Conservation (phyloP, 768 basidiomycete species). For the Panaeolus papilionaceus region DNA sequence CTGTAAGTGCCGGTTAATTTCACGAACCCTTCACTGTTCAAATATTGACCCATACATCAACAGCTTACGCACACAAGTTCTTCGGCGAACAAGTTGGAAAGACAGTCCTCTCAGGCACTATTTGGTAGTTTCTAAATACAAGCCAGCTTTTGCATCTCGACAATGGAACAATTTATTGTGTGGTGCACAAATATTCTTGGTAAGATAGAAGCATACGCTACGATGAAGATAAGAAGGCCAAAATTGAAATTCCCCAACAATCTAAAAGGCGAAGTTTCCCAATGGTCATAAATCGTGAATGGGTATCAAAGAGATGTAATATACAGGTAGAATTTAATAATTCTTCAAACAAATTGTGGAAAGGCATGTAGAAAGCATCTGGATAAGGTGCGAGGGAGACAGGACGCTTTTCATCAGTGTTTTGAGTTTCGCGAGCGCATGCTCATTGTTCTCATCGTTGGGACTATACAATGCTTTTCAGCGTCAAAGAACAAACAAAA, state of each 20-base stretch:
- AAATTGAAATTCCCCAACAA: too few species aligned
- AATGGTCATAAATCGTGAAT: too few species aligned
- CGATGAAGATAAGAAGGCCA: too few species aligned
- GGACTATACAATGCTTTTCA: slow-evolving; percentile 46
- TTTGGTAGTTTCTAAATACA: slow-evolving; percentile 6
- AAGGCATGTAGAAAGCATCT: not conserved
- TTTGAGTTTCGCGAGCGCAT: slow-evolving; percentile 48
- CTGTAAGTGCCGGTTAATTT: slow-evolving; percentile 41
- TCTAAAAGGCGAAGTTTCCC: too few species aligned
- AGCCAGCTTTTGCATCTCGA: not conserved
- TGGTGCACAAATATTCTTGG: not conserved
- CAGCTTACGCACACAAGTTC: slow-evolving; percentile 49
- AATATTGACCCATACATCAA: slow-evolving; percentile 14
- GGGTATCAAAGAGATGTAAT: not conserved
- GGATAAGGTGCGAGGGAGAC: too few species aligned
- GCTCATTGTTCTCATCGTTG: slow-evolving; percentile 70
- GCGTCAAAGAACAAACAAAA: not conserved
- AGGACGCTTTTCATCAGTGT: not conserved
- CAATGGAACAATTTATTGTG: not conserved
- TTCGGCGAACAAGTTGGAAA: slow-evolving; percentile 25
- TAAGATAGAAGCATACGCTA: not conserved
- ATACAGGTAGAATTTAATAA: not conserved
- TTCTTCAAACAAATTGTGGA: too few species aligned
- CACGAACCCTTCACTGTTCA: not conserved
- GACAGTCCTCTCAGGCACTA: slow-evolving; percentile 8